A percentile compares a stretch with the other conserved stretches of the same genome.
phyloP scores from a whole-genome alignment of 192 early-diverging fungal genomes.

The Thamnidium elegans region DNA sequence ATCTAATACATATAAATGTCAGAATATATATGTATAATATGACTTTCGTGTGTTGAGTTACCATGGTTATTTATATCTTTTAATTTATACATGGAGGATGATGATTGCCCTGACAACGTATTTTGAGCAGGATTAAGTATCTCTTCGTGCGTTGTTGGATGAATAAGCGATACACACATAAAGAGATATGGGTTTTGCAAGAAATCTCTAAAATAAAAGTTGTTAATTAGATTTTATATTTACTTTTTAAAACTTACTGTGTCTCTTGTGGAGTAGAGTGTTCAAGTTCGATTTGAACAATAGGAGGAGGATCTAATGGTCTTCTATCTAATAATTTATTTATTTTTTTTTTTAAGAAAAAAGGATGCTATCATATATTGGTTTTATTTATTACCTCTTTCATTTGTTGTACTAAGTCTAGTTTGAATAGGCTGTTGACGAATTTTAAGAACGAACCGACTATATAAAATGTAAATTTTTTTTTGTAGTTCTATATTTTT shows the following conservation, averaged over 20 bases:
- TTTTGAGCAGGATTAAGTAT: slow-evolving; percentile 67
- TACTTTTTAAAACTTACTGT: slow-evolving; percentile 12
- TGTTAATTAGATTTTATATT: neutral
- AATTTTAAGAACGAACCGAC: slow-evolving; percentile 16
- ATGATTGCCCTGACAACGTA: slow-evolving; percentile 85
- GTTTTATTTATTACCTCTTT: slow-evolving; percentile 25
- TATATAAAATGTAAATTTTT: neutral
- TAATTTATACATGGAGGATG: slow-evolving; percentile 81
- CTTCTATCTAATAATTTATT: slow-evolving; percentile 21
- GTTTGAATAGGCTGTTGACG: slow-evolving; percentile 31
- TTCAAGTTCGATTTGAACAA: slow-evolving; percentile 26
- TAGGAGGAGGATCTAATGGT: slow-evolving; percentile 31
- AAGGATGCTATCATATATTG: no score
- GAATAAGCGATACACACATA: slow-evolving; percentile 89
- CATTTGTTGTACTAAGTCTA: slow-evolving; percentile 32
- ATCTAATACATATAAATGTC: slow-evolving; percentile 36
- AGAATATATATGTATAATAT: neutral
- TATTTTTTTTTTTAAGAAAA: neutral
- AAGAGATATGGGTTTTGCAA: slow-evolving; percentile 87
- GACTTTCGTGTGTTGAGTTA: neutral
- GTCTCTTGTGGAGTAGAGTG: slow-evolving; percentile 13
- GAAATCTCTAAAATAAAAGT: slow-evolving; percentile 25
- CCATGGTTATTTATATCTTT: slow-evolving; percentile 75
- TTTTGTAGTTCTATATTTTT: neutral
- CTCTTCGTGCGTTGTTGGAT: slow-evolving; percentile 71